Percentiles rank a stretch among this genome's conserved stretches.
phyloP scores from a whole-genome alignment of 768 basidiomycete genomes.

The Amanita rimosa region DNA sequence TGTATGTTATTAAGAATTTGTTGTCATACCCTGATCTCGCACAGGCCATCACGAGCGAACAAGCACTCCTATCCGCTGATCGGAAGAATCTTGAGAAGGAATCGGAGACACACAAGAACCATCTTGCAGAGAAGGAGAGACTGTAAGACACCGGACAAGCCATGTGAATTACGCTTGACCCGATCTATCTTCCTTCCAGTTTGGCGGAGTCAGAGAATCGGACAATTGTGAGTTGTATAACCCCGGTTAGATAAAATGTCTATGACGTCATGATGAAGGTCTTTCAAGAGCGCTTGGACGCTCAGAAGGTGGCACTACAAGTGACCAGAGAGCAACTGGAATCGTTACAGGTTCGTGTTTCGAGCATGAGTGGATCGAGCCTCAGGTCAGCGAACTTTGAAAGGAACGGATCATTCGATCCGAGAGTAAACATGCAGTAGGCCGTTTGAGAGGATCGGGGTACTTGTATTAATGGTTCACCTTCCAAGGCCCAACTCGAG shows the following conservation, averaged over 20 bases:
- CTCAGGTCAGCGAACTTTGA: neutral
- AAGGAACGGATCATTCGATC: slow-evolving; percentile 27
- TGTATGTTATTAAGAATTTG: neutral
- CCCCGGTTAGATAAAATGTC: too few relatives aligned
- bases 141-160: neutral
- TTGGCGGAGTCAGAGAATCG: neutral
- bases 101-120: neutral
- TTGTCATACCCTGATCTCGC: neutral
- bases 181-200: neutral
- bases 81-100: neutral
- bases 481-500: slow-evolving; percentile 15
- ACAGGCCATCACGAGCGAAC: neutral
- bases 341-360: slow-evolving; percentile 6
- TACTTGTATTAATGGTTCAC: neutral
- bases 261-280: slow-evolving; percentile 7
- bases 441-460: slow-evolving; percentile 14
- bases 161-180: neutral
- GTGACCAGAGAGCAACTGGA: slow-evolving; percentile 25
- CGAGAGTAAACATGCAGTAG: slow-evolving; percentile 21
- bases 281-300: slow-evolving; percentile 24
- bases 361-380: slow-evolving; percentile 6
- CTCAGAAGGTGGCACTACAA: slow-evolving; percentile 28
- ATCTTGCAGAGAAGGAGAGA: neutral
- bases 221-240: neutral
- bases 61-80: neutral